Evolutionary conservation across 495 filamentous ascomycete genomes (phyloP).

Genomic region (Penicillium cataractarum): DNA sequence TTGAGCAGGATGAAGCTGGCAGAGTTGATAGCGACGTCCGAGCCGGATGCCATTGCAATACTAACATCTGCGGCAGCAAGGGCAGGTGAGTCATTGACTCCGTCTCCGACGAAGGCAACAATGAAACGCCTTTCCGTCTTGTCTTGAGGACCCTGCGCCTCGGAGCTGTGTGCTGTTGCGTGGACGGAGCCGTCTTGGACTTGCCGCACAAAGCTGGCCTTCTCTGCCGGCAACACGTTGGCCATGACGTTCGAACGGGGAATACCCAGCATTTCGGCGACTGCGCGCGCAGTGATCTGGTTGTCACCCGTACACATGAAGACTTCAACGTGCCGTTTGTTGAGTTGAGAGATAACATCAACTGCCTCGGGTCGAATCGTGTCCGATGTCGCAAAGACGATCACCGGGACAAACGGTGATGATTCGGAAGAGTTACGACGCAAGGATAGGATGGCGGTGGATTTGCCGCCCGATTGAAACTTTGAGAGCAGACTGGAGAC

Average conservation of each 20-base stretch:
- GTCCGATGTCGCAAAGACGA: conserved; percentile 72
- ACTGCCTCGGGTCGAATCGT: conserved; percentile 77
- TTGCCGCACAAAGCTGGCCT: conserved; percentile 80
- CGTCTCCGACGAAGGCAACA: conserved; percentile 77
- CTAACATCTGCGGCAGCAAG: conserved; percentile 79
- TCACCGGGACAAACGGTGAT: conserved; percentile 56
- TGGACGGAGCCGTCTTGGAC: conserved; percentile 59
- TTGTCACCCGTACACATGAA: conserved; percentile 94
- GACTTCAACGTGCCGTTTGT: conserved; percentile 64
- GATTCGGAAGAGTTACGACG: conserved; percentile 34
- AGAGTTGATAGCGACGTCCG: conserved; percentile 81
- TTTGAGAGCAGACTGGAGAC: conserved; percentile 53
- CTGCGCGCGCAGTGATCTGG: conserved; percentile 55
- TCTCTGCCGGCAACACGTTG: conserved; percentile 81
- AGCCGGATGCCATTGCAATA: conserved; percentile 81
- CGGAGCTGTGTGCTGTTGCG: conserved; percentile 1
- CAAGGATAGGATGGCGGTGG: conserved; percentile 69
- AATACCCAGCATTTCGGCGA: conserved; percentile 80
- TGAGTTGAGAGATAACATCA: conserved; percentile 67
- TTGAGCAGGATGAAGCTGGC: conserved; percentile 86
- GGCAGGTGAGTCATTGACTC: conserved; percentile 87
- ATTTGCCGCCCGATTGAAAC: conserved; percentile 75
- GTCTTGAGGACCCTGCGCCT: conserved; percentile 12
- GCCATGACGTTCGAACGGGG: conserved; percentile 76
- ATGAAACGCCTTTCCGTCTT: conserved; percentile 32